Percentiles rank a stretch among this genome's conserved stretches.
Conservation (phyloP, 768 basidiomycete genomes). For the Sutorius australiensis region DNA sequence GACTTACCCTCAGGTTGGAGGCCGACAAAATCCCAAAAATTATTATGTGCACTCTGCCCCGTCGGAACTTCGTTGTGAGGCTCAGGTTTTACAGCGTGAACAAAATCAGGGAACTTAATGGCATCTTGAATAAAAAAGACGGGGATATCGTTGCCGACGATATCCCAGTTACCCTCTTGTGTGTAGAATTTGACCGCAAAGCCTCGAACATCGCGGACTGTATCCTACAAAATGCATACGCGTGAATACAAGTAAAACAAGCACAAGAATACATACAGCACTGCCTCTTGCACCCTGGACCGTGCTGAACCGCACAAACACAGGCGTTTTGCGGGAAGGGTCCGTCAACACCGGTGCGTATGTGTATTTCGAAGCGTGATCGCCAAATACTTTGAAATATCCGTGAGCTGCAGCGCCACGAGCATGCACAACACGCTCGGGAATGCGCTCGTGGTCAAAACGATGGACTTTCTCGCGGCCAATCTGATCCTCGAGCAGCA, state of each 20-base stretch:
- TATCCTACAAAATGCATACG: constrained; percentile 41
- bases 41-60: constrained; percentile 72
- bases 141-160: constrained; percentile 82
- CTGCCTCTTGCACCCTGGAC: constrained; percentile 81
- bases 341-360: constrained; percentile 70
- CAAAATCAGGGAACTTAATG: constrained; percentile 81
- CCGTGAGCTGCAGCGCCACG: constrained; percentile 81
- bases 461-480: constrained; percentile 71
- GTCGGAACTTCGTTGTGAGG: constrained; percentile 78
- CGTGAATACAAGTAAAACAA: background rate
- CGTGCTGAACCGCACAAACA: constrained; percentile 83
- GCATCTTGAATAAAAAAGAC: constrained; percentile 81
- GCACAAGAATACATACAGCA: constrained; percentile 48
- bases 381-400: constrained; percentile 70
- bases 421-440: constrained; percentile 75
- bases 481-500: constrained; percentile 75
- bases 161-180: constrained; percentile 80
- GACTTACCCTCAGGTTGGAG: constrained; percentile 60
- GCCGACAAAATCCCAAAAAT: constrained; percentile 83
- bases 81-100: constrained; percentile 84
- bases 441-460: constrained; percentile 88
- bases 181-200: constrained; percentile 86
- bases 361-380: constrained; percentile 67
- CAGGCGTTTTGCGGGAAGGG: constrained; percentile 64
- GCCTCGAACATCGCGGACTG: constrained; percentile 81